These are phyloP conservation scores for Magnusiomyces clavatus DNA, from an alignment of 1,139 yeast species.

Conservation along the genomic window DNA sequence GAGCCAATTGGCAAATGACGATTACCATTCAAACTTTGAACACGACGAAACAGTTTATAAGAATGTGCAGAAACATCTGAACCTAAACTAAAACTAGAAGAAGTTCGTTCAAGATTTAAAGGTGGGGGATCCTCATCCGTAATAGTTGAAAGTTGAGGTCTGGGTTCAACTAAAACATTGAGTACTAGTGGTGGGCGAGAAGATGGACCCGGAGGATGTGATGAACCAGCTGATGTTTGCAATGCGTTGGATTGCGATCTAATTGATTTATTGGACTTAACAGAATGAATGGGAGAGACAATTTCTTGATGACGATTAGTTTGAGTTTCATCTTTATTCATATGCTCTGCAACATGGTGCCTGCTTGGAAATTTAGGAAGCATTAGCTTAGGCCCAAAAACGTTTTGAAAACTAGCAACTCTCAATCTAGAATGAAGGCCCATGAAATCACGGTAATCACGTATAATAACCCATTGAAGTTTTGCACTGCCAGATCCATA, in stretches of 20 bases:
- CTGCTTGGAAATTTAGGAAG: slow-evolving; percentile 30
- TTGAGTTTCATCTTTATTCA: neutral
- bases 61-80: slow-evolving; percentile 3
- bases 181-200: neutral
- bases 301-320: neutral
- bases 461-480: slow-evolving; percentile 72
- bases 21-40: neutral
- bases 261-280: neutral
- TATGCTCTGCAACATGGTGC: slow-evolving; percentile 12
- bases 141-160: slow-evolving; percentile 3
- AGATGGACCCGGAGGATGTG: neutral
- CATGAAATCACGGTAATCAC: slow-evolving; percentile 63
- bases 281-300: slow-evolving; percentile 1
- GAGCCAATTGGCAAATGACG: too few species aligned
- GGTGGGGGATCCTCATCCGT: neutral
- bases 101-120: neutral
- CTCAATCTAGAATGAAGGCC: slow-evolving; percentile 62
- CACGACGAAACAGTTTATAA: neutral
- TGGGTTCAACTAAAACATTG: neutral
- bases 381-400: slow-evolving; percentile 16
- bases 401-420: slow-evolving; percentile 40
- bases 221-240: neutral
- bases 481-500: slow-evolving; percentile 83
- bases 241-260: neutral
- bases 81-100: neutral